Evolutionary conservation across 1,284 basidiomycete species (phyloP), one percentile per base, ranked within the genome.

Genomic region (Ganoderma leucocontextum): DNA sequence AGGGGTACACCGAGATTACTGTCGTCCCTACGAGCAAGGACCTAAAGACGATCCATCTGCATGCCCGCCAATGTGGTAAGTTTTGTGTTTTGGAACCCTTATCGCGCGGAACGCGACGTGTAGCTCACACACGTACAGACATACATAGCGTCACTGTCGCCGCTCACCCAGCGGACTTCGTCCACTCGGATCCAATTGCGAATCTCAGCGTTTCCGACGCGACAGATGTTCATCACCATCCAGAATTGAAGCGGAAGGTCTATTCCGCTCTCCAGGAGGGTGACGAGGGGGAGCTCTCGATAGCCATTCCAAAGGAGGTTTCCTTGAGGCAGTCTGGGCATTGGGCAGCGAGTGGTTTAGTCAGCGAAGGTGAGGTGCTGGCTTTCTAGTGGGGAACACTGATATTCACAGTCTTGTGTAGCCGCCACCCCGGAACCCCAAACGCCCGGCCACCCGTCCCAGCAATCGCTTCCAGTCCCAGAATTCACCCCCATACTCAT

Each of bases 1-100:
- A 95, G 94, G 95, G 95, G 71, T 96, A 95, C 81, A 97, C 96
- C 29, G 96, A 98, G 82, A 89, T 98, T 74, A 95, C 94, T 22
- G 86, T 98, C 66, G 80, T 93, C 42, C 96, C 96, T 9, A 90
- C 88, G 47, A 91, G 84, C 76, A 87, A 86, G 70, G 91, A 94
- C 69, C 84, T 98, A 47, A 88, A 84, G 74, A 93, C 94, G 5
- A 86, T 98, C 44, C 90, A 95, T 80, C 86, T 98, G 47, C 93
- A 98, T 79, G 95, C 91, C 49, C 89, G 95, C 64, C 91, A 95
- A 81, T 95, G 92, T 81, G 86, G 92, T 94, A 82, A 72, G 92
- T 86, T 5, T 67, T 61, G 67, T 44, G 13, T 64, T 29, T 44
- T 60, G 47, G 35, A 12, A 1, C 41, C 12, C 5, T n/a, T 22